phyloP scores from a whole-genome alignment of 805 yeast species.

The Pichia cabralensis region DNA sequence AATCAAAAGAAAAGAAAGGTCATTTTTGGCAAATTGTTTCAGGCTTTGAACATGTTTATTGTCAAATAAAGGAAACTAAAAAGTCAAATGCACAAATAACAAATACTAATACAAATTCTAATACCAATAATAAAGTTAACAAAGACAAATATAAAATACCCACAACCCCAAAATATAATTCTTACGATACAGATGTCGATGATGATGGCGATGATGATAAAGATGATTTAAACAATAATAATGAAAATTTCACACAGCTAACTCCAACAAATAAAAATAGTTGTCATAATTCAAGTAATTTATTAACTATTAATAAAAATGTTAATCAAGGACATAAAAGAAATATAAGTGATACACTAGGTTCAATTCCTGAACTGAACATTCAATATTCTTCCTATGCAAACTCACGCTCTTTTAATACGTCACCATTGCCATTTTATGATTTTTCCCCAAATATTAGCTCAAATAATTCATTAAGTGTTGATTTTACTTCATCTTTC shows the following conservation, averaged over 20 bases:
- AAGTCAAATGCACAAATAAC: slow-evolving; percentile 9
- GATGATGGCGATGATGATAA: slow-evolving; percentile 1
- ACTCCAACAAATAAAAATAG: neutral
- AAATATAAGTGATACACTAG: slow-evolving; percentile 3
- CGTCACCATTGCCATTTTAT: slow-evolving; percentile 15
- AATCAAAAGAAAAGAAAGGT: slow-evolving; percentile 84
- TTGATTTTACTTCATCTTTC: slow-evolving; percentile 54
- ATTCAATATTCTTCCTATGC: slow-evolving; percentile 7
- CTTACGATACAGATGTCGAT: neutral
- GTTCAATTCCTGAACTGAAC: slow-evolving; percentile 7
- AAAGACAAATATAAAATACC: neutral
- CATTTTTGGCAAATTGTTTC: slow-evolving; percentile 87
- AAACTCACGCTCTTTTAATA: too few relatives aligned
- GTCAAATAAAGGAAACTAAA: slow-evolving; percentile 49
- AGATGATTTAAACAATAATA: neutral
- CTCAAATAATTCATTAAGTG: slow-evolving; percentile 21
- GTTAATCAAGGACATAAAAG: slow-evolving; percentile 1
- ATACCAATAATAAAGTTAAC: too few relatives aligned
- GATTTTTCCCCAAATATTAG: slow-evolving; percentile 13
- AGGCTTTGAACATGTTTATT: slow-evolving; percentile 76
- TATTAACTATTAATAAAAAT: neutral
- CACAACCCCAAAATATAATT: slow-evolving; percentile 1
- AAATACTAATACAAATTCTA: neutral
- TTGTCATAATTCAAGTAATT: neutral
- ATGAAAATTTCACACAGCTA: neutral